Percentiles rank a stretch among this genome's conserved stretches.
Evolutionary conservation across 106 monocot genomes (phyloP).

Genomic region (Dioscorea dumetorum): DNA sequence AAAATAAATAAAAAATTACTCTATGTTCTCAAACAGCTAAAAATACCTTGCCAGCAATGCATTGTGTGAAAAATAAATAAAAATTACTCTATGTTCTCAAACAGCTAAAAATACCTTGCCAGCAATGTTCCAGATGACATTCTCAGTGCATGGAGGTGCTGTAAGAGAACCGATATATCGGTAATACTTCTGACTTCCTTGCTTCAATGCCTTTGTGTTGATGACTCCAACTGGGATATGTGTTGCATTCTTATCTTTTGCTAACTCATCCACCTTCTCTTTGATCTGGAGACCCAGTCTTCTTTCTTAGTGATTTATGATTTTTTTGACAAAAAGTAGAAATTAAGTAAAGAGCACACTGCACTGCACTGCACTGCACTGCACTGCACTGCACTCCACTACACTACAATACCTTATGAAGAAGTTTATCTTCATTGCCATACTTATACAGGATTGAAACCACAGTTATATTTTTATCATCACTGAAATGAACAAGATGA

Average conservation of each 20-base stretch:
- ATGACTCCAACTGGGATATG: conserved; percentile 27
- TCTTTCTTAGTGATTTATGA: no score
- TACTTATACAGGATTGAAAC: conserved; percentile 50
- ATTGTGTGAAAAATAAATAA: neutral
- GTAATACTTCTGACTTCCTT: conserved; percentile 41
- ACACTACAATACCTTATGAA: conserved; percentile 29
- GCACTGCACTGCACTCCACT: no score
- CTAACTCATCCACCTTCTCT: conserved; percentile 23
- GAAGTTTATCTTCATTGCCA: conserved; percentile 49
- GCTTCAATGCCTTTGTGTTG: conserved; percentile 32
- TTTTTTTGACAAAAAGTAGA: no score
- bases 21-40: neutral
- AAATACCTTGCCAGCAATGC: conserved; percentile 64
- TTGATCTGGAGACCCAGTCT: conserved; percentile 23
- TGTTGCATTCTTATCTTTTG: conserved; percentile 24
- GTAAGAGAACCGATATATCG: conserved; percentile 70
- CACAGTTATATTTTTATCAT: conserved; percentile 32
- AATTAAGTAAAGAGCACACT: no score
- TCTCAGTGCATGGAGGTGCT: conserved; percentile 74
- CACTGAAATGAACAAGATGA: conserved; percentile 49
- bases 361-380: no score
- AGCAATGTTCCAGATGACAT: conserved; percentile 62
- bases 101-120: conserved; percentile 43
- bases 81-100: neutral
- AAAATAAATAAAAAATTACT: neutral